Base-by-base conservation (phyloP, 257 asterid species). In the Lycium barbarum region DNA sequence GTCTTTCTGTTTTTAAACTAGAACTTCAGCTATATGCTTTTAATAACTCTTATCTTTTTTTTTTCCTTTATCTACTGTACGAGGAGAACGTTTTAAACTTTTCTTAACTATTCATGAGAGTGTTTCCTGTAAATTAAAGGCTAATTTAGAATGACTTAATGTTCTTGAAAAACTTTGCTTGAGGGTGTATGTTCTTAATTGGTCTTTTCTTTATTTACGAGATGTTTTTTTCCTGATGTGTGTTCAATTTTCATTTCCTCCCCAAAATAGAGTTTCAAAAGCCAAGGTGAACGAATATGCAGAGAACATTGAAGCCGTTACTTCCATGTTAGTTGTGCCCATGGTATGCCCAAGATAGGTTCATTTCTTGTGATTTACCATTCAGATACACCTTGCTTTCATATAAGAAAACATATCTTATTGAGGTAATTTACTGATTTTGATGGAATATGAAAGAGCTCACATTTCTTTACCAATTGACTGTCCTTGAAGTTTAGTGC, bases 301-400 rank as follows among this genome's bases (percentile, higher is more conserved):
- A 7, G 93, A 92, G 90, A 90, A 91, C 85, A 91, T 96, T 84
- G 98, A 96, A 93, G 94, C 90, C 35, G 73, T 95, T 90, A 97
- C 96, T 62, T 90, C 95, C 85, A 96, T 88, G 84, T 84, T 94
- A 84, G 96, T 86, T 59, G 89, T 81, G 79, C 80, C 88, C 54
- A 90, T 90, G 95, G n/a, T n/a, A n/a, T n/a, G n/a, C n/a, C n/a
- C n/a, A n/a, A n/a, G n/a, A n/a, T n/a, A n/a, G n/a, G n/a, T n/a
- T n/a, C n/a, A n/a, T n/a, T n/a, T n/a, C n/a, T n/a, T n/a, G n/a
- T n/a, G n/a, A n/a, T n/a, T n/a, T n/a, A n/a, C n/a, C n/a, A n/a
- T n/a, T n/a, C n/a, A n/a, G n/a, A n/a, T n/a, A n/a, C n/a, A n/a
- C n/a, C n/a, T n/a, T n/a, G n/a, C n/a, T n/a, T n/a, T n/a, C n/a